Conservation (phyloP, 2,329 filamentous ascomycete species). For the Cyphellophora europaea region DNA sequence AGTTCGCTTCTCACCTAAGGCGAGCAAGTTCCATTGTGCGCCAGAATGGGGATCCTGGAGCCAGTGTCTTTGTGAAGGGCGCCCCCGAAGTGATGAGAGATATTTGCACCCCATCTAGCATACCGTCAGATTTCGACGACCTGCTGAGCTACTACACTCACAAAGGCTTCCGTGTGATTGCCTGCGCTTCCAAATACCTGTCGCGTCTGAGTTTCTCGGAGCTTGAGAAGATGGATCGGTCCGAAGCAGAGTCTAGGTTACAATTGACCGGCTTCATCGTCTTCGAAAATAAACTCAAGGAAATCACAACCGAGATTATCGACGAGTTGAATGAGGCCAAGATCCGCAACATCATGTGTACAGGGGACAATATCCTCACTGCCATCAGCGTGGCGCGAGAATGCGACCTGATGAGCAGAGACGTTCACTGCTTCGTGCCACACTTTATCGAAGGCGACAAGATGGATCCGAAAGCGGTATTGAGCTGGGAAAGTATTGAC, state of each 20-base stretch:
- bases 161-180: constrained; percentile 91
- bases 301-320: constrained; percentile 70
- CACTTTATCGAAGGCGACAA: constrained; percentile 72
- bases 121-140: constrained; percentile 84
- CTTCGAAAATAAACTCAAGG: constrained; percentile 97
- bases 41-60: constrained; percentile 74
- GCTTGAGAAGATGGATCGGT: constrained; percentile 82
- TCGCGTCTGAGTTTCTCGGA: constrained; percentile 87
- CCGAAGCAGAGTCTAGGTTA: constrained; percentile 72
- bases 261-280: constrained; percentile 94
- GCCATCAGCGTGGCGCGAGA: constrained; percentile 92
- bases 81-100: constrained; percentile 94
- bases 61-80: constrained; percentile 87
- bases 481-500: constrained; percentile 94
- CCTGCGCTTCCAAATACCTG: constrained; percentile 82
- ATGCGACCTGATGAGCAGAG: constrained; percentile 70
- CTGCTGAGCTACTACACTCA: constrained; percentile 86
- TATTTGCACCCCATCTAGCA: constrained; percentile 74
- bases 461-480: constrained; percentile 60
- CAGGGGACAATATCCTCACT: constrained; percentile 93
- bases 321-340: constrained; percentile 72
- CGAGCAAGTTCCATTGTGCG: constrained; percentile 88
- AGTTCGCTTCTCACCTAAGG: constrained; percentile 87
- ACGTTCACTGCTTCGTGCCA: constrained; percentile 85
- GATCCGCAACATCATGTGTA: constrained; percentile 91